These are phyloP conservation scores for Aspergillus panamensis DNA, from an alignment of 495 filamentous ascomycete species.

Conservation along the genomic window DNA sequence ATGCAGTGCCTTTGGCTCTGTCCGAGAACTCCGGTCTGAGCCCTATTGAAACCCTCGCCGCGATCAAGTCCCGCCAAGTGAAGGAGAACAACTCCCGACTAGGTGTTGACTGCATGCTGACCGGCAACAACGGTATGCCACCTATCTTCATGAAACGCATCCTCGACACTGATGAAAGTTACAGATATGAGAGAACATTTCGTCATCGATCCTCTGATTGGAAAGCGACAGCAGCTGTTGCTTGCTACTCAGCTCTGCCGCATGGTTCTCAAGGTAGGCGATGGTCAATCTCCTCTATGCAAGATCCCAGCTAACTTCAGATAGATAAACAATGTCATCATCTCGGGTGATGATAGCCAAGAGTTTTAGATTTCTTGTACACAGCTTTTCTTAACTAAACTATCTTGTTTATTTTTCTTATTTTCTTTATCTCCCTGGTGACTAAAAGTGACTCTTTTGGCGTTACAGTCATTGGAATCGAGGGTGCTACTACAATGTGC, in stretches of 20 bases:
- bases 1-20: conserved; percentile 92
- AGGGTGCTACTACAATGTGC: conserved; percentile 7
- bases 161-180: conserved; percentile 11
- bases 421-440: conserved; percentile 13
- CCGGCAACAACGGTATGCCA: conserved; percentile 73
- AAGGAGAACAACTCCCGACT: conserved; percentile 81
- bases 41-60: conserved; percentile 90
- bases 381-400: conserved; percentile 4
- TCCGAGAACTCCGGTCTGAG: conserved; percentile 96
- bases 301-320: conserved; percentile 21
- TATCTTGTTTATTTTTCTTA: conserved; percentile 6
- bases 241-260: conserved; percentile 96
- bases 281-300: neutral
- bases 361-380: conserved; percentile 67
- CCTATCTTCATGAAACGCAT: neutral
- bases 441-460: conserved; percentile 21
- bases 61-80: conserved; percentile 92
- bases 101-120: conserved; percentile 97
- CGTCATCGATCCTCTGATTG: conserved; percentile 96
- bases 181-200: conserved; percentile 93
- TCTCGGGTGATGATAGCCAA: conserved; percentile 85
- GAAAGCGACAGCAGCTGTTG: conserved; percentile 93
- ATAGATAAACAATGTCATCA: conserved; percentile 86
- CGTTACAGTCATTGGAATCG: conserved; percentile 10
- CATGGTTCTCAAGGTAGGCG: conserved; percentile 93